phyloP scores from a whole-genome alignment of 108 stramenopile genomes.

The Hondaea fermentalgiana region DNA sequence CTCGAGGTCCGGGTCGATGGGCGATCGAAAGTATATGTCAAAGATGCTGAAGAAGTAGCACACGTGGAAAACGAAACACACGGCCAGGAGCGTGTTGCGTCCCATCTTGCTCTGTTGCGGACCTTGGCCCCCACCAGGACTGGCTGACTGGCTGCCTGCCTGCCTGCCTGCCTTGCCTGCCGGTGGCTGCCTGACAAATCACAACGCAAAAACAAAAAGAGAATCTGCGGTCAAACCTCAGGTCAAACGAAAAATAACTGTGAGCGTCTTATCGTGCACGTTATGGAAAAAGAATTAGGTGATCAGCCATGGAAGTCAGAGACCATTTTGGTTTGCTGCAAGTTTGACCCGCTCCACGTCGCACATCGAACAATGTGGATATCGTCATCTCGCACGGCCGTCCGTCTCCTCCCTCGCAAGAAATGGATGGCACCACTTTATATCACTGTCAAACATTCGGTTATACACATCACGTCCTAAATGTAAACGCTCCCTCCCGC shows the following conservation, averaged over 20 bases:
- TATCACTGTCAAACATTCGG: too few relatives aligned
- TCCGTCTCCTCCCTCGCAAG: too few relatives aligned
- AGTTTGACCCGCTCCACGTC: neutral
- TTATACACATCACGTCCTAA: neutral
- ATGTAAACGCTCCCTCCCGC: neutral
- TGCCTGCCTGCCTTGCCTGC: neutral
- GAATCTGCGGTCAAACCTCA: neutral
- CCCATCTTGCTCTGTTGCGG: neutral
- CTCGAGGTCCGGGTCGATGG: neutral
- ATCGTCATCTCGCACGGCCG: neutral
- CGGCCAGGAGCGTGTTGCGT: neutral
- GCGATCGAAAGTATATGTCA: slow-evolving; percentile 12
- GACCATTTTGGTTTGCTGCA: neutral
- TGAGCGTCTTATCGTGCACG: neutral
- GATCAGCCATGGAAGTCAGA: neutral
- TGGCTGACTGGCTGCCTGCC: neutral
- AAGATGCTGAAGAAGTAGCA: slow-evolving; percentile 9
- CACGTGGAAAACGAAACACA: neutral
- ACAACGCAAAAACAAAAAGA: neutral
- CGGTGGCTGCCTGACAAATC: too few relatives aligned
- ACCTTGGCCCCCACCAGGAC: neutral
- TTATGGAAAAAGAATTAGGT: neutral
- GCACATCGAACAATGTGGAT: neutral
- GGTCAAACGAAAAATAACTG: neutral
- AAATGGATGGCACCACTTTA: too few relatives aligned